Evolutionary conservation across 495 filamentous ascomycete genomes (phyloP), one percentile per base, ranked within the genome.

Genomic region (Darksidea phi): DNA sequence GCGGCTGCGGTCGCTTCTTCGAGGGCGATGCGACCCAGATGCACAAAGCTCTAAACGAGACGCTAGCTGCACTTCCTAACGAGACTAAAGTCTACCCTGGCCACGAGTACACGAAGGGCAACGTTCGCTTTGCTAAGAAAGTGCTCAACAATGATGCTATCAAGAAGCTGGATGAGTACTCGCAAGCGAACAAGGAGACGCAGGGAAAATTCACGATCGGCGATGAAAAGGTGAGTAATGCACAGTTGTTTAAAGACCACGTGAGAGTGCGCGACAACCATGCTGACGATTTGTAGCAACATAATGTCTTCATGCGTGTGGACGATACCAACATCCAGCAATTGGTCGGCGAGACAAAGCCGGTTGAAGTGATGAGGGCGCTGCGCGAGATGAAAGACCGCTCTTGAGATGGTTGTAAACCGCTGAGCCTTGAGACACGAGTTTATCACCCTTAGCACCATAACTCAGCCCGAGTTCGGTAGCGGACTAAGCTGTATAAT

Each of bases 201-300:
- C 90, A 96, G 75, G 94, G 94, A 21, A 91, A 90, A 71, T 97
- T 95, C 66, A 98, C 94, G 0, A 97, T 98, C 73, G 91, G 89
- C 0, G 91, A 98, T 72, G 94, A 98, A 75, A 98, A 98, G 87
- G 90, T 91, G 75, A 65, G 74, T 48, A 10, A 1, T 51, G 8
- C 37, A 36, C 12, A n/a, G 23, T 47, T 18, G 38, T 32, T 3
- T 3, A 32, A 10, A 32, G 34, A 15, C 28, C 26, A 6, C 1
- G 18, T 7, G 25, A 20, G 15, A 34, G 28, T 49, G 54, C 54
- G 52, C 20, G 34, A 43, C 28, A 59, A 51, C 34, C 24, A 55
- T 15, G 53, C 37, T 60, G 48, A 48, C 11, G 10, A 20, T 1
- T 42, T 20, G n/a, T 69, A 95, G 92, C 74, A 90, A 72, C 92